Conservation (phyloP, 2,329 filamentous ascomycete genomes). For the Meredithiella fracta region DNA sequence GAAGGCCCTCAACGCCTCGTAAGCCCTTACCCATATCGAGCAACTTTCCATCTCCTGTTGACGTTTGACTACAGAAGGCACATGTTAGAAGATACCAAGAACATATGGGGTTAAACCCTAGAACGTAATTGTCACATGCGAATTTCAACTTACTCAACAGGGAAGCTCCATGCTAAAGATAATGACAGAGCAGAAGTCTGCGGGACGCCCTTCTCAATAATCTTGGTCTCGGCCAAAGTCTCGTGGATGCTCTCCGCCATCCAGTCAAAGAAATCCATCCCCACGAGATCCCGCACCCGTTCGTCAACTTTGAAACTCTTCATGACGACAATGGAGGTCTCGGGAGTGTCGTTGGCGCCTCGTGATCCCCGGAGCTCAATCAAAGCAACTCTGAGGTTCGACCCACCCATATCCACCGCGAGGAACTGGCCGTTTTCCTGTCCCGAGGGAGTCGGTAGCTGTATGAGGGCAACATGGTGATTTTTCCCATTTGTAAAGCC, state of each 20-base stretch:
- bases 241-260: conserved; percentile 45
- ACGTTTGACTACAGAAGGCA: conserved; percentile 37
- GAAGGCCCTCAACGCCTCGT: conserved; percentile 37
- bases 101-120: background rate
- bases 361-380: conserved; percentile 33
- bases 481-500: conserved; percentile 33
- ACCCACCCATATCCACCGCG: conserved; percentile 52
- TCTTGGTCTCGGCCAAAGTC: conserved; percentile 26
- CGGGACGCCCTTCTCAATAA: background rate
- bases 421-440: conserved; percentile 42
- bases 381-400: conserved; percentile 47
- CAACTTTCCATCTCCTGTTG: conserved; percentile 40
- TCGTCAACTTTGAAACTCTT: conserved; percentile 39
- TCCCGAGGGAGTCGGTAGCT: conserved; percentile 48
- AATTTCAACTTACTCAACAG: conserved; percentile 41
- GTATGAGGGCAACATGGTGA: conserved; percentile 51
- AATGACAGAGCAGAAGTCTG: conserved; percentile 35
- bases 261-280: conserved; percentile 50
- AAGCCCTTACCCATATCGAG: conserved; percentile 52
- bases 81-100: conserved; percentile 16
- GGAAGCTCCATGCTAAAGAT: conserved; percentile 53
- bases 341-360: conserved; percentile 31
- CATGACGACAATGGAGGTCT: conserved; percentile 23
- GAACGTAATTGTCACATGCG: background rate
- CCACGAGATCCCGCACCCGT: conserved; percentile 38